Evolutionary conservation across 768 basidiomycete genomes (phyloP).

Genomic region (Tulasnella sp.): DNA sequence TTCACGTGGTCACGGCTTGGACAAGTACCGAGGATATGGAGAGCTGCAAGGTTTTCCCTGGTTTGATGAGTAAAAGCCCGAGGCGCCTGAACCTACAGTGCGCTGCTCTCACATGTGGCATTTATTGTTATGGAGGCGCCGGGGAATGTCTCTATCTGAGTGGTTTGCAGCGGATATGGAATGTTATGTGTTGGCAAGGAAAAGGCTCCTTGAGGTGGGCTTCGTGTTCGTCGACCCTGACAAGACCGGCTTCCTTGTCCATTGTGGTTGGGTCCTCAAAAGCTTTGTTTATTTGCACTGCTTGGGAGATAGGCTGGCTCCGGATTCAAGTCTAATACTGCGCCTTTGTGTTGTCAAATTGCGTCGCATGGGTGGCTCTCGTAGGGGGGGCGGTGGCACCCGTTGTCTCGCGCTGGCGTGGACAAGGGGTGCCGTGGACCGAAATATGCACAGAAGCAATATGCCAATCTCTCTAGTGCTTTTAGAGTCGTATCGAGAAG

Average conservation of each 20-base stretch:
- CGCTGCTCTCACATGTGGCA: not conserved
- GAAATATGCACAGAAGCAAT: not conserved
- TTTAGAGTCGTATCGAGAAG: no score
- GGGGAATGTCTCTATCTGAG: not conserved
- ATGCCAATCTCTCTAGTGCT: not conserved
- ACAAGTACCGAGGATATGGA: not conserved
- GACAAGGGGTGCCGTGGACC: not conserved
- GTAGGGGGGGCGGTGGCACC: not conserved
- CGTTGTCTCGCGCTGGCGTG: not conserved
- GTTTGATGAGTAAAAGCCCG: not conserved
- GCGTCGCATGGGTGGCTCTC: not conserved
- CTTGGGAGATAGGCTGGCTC: not conserved
- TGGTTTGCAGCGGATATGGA: not conserved
- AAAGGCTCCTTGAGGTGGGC: not conserved
- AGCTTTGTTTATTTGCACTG: not conserved
- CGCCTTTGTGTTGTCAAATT: not conserved
- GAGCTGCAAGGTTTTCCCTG: not conserved
- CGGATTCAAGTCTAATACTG: not conserved
- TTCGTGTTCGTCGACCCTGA: not conserved
- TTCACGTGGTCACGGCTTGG: not conserved
- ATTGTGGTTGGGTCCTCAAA: not conserved
- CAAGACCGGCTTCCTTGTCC: not conserved
- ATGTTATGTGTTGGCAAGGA: conserved; percentile 1
- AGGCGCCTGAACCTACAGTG: not conserved
- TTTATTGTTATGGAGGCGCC: not conserved